phyloP scores from a whole-genome alignment of 768 basidiomycete genomes.

The Rhodotorula paludigena region DNA sequence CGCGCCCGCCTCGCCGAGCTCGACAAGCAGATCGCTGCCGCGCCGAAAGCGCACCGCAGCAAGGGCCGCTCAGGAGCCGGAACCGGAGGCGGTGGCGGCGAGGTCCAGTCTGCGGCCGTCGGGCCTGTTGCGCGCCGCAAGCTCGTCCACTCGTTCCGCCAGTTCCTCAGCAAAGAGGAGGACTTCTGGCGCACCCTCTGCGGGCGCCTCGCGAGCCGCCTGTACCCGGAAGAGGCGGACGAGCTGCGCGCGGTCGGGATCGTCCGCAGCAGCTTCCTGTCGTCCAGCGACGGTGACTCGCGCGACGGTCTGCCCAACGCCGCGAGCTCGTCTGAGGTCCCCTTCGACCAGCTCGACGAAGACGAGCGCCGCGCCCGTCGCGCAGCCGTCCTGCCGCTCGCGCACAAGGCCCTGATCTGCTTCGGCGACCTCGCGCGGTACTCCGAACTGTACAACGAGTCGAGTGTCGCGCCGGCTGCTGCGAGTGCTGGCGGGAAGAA shows the following conservation, averaged over 20 bases:
- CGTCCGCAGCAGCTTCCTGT: constrained; percentile 1
- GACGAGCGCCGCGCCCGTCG: constrained; percentile 50
- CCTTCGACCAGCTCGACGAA: too few relatives aligned
- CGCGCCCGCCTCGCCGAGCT: constrained; percentile 67
- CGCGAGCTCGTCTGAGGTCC: too few relatives aligned
- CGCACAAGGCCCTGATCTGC: constrained; percentile 83
- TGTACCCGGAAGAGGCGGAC: constrained; percentile 3
- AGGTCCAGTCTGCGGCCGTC: constrained; percentile 10
- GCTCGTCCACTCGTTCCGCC: constrained; percentile 76
- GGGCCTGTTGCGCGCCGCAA: constrained; percentile 71
- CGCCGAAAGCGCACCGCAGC: constrained; percentile 15
- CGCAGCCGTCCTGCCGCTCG: constrained; percentile 58
- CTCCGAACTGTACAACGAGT: constrained; percentile 77
- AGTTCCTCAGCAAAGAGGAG: constrained; percentile 84
- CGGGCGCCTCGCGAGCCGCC: constrained; percentile 57
- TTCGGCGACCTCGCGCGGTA: constrained; percentile 93
- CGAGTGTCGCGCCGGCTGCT: constrained; percentile 46
- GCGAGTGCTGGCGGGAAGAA: constrained; percentile 41
- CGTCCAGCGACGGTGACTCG: background rate
- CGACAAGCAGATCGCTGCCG: constrained; percentile 52
- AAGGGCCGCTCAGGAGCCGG: constrained; percentile 1
- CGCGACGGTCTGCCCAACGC: too few relatives aligned
- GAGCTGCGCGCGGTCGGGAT: constrained; percentile 59
- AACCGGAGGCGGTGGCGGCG: constrained; percentile 18
- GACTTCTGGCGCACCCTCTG: constrained; percentile 83